Conservation (phyloP, 2,329 filamentous ascomycete genomes). For the Tolypocladium inflatum region DNA sequence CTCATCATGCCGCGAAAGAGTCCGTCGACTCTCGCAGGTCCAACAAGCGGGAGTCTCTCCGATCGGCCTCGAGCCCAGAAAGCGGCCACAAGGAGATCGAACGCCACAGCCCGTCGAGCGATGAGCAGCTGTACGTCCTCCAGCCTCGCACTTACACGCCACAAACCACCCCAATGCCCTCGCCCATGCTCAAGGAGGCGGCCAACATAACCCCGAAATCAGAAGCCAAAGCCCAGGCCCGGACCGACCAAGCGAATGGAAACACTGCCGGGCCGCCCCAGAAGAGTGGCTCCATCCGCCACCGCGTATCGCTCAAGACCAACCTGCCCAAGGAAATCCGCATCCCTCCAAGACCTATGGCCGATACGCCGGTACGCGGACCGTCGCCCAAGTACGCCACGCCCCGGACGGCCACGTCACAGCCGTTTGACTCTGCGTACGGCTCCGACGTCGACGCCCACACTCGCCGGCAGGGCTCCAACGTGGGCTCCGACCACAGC, state of each 20-base stretch:
- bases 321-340: slow-evolving; percentile 43
- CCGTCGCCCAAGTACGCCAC: slow-evolving; percentile 22
- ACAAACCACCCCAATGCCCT: not conserved
- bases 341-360: slow-evolving; percentile 31
- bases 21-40: not conserved
- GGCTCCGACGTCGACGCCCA: slow-evolving; percentile 36
- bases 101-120: slow-evolving; percentile 2
- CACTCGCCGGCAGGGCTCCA: slow-evolving; percentile 17
- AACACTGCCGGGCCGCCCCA: slow-evolving; percentile 1
- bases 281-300: slow-evolving; percentile 38
- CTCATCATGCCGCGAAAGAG: not conserved
- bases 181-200: not conserved
- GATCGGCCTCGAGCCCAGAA: not conserved
- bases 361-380: slow-evolving; percentile 11
- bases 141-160: slow-evolving; percentile 51
- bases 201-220: not conserved
- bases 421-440: slow-evolving; percentile 36
- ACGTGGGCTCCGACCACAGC: slow-evolving; percentile 23
- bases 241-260: not conserved
- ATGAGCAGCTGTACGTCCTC: slow-evolving; percentile 40
- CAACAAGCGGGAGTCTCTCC: not conserved
- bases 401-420: slow-evolving; percentile 18
- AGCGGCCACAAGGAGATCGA: slow-evolving; percentile 7
- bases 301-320: slow-evolving; percentile 44
- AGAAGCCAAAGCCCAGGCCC: not conserved